Percentiles rank a stretch among this genome's conserved stretches.
Conservation (phyloP, 805 yeast species). For the Komagataella mondaviorum region DNA sequence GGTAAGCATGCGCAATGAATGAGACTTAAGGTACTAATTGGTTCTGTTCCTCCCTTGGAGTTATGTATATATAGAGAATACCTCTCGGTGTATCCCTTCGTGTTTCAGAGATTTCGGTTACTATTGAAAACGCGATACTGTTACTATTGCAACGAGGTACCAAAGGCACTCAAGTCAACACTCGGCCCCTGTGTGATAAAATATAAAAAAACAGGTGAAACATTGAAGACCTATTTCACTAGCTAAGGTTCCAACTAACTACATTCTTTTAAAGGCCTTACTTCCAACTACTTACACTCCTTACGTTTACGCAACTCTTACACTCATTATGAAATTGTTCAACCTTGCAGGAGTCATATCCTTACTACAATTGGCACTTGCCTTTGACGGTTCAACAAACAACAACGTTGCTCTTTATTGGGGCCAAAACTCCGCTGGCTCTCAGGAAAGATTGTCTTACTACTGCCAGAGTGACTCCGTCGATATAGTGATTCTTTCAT, state of each 20-base stretch:
- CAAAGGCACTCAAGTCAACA: neutral
- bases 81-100: neutral
- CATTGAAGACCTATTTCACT: neutral
- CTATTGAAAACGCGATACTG: neutral
- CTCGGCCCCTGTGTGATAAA: neutral
- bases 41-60: neutral
- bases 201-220: neutral
- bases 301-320: neutral
- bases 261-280: neutral
- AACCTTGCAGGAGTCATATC: neutral
- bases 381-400: constrained; percentile 24
- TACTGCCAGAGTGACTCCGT: constrained; percentile 62
- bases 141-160: neutral
- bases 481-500: constrained; percentile 62
- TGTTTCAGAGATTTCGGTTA: neutral
- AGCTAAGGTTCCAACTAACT: neutral
- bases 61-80: neutral
- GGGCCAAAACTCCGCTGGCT: constrained; percentile 72
- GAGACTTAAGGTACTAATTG: neutral
- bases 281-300: neutral
- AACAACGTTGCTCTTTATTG: constrained; percentile 69
- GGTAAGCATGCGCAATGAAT: neutral
- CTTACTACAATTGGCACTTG: constrained; percentile 2
- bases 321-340: neutral
- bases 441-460: constrained; percentile 27